Base-by-base conservation (phyloP, 345 rosid species). In the Eucalyptus marginata region DNA sequence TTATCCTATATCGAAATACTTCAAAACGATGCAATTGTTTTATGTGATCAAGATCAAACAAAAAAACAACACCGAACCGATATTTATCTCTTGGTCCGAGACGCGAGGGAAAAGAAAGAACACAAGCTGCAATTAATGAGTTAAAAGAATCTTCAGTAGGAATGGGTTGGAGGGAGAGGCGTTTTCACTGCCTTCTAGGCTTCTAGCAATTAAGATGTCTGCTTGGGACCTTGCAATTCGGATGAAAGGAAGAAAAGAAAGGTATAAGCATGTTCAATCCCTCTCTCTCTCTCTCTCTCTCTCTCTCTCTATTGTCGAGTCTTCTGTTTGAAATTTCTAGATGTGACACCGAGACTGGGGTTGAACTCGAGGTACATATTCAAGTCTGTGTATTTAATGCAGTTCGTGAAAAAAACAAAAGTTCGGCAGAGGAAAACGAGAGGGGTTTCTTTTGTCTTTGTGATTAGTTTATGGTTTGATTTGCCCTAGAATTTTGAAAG, bases 361-460 rank as follows among this genome's bases (percentile, higher is more conserved):
- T 62, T 87, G 88, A 87, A 87, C 88, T 87, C 88, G 88, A 87
- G 88, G 87, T 49, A 87, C 68, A 87, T 66, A 51, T 87, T 87
- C 36, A 87, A 58, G 49, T 76, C 51, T 9, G 83, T 47, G 88
- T 16, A 68, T 87, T 87, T 59, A 87, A 62, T 64, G 88, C 80
- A 17, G 7, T 76, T 59, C 49, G 29, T 56, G 27, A 64, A 64
- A 20, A 46, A 29, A 44, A 51, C 36, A 47, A 51, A 31, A 46
- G 81, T 46, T 16, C 29, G 36, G 36, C 49, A 76, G 6, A 44
- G 29, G 88, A 87, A 40, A 33, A 40, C 54, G 43, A 64, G 88
- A 62, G 64, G 83, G 81, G 49, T 59, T 46, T 62, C 18, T 43
- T 58, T 87, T 31, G 16, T 87, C 49, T 62, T 87, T 87, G 47